Conservation (phyloP, 2,329 filamentous ascomycete genomes). For the Fusarium domesticum region DNA sequence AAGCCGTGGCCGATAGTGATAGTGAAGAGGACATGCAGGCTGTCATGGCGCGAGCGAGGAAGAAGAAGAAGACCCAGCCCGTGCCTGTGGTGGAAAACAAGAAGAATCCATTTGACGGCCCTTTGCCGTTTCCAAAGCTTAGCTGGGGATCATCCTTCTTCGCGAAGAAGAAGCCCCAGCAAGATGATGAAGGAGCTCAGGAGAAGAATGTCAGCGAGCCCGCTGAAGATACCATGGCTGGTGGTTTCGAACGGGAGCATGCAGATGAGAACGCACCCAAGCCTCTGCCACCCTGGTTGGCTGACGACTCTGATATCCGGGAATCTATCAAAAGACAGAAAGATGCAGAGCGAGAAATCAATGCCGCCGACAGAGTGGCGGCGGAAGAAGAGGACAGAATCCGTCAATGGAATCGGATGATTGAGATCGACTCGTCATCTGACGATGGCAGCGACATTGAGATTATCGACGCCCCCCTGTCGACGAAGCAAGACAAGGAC, state of each 20-base stretch:
- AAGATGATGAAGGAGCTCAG: slow-evolving; percentile 3
- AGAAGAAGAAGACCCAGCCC: slow-evolving; percentile 46
- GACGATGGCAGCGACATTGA: slow-evolving; percentile 57
- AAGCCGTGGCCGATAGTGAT: slow-evolving; percentile 52
- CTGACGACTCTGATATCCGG: slow-evolving; percentile 62
- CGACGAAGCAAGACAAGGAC: slow-evolving; percentile 23
- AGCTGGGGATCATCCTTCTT: slow-evolving; percentile 64
- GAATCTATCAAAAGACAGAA: slow-evolving; percentile 58
- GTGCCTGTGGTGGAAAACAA: slow-evolving; percentile 47
- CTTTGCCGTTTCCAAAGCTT: slow-evolving; percentile 87
- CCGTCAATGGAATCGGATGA: slow-evolving; percentile 47
- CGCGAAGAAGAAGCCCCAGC: slow-evolving; percentile 19
- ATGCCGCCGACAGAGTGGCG: slow-evolving; percentile 59
- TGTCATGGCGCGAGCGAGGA: slow-evolving; percentile 69
- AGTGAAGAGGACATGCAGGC: slow-evolving; percentile 78
- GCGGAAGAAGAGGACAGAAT: slow-evolving; percentile 54
- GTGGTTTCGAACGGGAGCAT: slow-evolving; percentile 61
- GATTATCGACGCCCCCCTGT: slow-evolving; percentile 49
- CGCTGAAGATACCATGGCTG: slow-evolving; percentile 49
- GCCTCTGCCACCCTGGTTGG: slow-evolving; percentile 76
- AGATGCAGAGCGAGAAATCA: slow-evolving; percentile 56
- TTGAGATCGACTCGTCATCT: slow-evolving; percentile 63
- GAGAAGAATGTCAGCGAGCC: neutral
- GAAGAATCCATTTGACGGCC: slow-evolving; percentile 68
- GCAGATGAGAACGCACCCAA: slow-evolving; percentile 44